A percentile compares a stretch with the other conserved stretches of the same genome.
phyloP scores from a whole-genome alignment of 1,139 yeast species.

The Groenewaldozyma auringiensis region DNA sequence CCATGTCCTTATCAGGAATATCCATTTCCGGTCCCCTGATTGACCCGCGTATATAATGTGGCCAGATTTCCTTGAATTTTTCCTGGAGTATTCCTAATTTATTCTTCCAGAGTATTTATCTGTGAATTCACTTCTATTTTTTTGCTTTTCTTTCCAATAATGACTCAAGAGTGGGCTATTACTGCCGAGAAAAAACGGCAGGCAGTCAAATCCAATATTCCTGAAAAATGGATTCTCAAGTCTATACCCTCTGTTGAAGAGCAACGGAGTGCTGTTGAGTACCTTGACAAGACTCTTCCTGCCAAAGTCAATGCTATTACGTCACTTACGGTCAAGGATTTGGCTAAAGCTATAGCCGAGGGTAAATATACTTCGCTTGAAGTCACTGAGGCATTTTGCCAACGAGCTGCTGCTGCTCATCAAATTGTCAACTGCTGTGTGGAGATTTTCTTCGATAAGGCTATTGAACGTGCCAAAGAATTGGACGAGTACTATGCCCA shows the following conservation, averaged over 20 bases:
- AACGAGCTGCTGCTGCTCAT: conserved; percentile 51
- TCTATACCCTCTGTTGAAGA: conserved; percentile 9
- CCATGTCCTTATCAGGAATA: no score
- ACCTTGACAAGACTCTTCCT: conserved; percentile 12
- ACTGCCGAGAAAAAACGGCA: conserved; percentile 8
- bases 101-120: no score
- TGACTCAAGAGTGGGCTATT: not conserved
- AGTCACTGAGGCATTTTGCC: conserved; percentile 36
- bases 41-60: no score
- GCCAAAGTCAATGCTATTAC: conserved; percentile 10
- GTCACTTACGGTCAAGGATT: conserved; percentile 6
- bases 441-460: conserved; percentile 30
- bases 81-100: no score
- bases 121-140: no score
- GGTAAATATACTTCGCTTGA: conserved; percentile 13
- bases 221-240: conserved; percentile 9
- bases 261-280: conserved; percentile 11
- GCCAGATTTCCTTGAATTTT: no score
- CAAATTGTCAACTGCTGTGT: conserved; percentile 39
- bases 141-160: no score
- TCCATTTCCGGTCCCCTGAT: no score
- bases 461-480: conserved; percentile 32
- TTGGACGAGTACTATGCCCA: conserved; percentile 35
- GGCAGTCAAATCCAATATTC: conserved; percentile 7
- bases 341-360: conserved; percentile 8